These are phyloP conservation scores for Pyrenopolyporus hunteri DNA, from an alignment of 495 filamentous ascomycete species.

Conservation along the genomic window DNA sequence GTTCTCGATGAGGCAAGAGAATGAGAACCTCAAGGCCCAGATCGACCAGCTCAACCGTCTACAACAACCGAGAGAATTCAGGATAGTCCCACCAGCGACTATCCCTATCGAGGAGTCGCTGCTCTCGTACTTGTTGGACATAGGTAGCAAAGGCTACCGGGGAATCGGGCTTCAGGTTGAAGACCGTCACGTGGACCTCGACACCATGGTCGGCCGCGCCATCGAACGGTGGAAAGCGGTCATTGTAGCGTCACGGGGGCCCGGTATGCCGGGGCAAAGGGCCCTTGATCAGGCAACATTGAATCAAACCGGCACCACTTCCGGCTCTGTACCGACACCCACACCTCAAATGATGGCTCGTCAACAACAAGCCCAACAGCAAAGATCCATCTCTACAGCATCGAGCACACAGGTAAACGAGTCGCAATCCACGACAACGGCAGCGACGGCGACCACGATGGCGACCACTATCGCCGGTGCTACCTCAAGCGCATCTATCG, in stretches of 20 bases:
- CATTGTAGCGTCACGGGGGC: slow-evolving; percentile 47
- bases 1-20: slow-evolving; percentile 69
- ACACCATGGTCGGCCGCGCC: slow-evolving; percentile 50
- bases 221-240: slow-evolving; percentile 62
- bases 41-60: slow-evolving; percentile 70
- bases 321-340: slow-evolving; percentile 8
- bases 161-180: slow-evolving; percentile 49
- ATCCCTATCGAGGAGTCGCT: slow-evolving; percentile 60
- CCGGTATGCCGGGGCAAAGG: slow-evolving; percentile 47
- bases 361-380: slow-evolving; percentile 24
- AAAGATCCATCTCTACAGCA: slow-evolving; percentile 23
- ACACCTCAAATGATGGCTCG: slow-evolving; percentile 4
- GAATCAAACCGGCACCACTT: slow-evolving; percentile 23
- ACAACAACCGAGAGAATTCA: slow-evolving; percentile 75
- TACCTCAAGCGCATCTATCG: slow-evolving; percentile 18
- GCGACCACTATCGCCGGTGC: slow-evolving; percentile 11
- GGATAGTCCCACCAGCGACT: slow-evolving; percentile 66
- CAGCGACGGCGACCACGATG: slow-evolving; percentile 7
- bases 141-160: slow-evolving; percentile 31
- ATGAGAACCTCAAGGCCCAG: slow-evolving; percentile 71
- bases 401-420: slow-evolving; percentile 13
- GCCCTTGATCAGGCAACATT: slow-evolving; percentile 37
- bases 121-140: slow-evolving; percentile 44
- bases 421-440: slow-evolving; percentile 12
- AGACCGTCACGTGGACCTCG: slow-evolving; percentile 54